Percentiles rank a stretch among this genome's conserved stretches.
These are phyloP conservation scores for Pleurotus djamor DNA, from an alignment of 768 basidiomycete genomes.

Conservation along the genomic window DNA sequence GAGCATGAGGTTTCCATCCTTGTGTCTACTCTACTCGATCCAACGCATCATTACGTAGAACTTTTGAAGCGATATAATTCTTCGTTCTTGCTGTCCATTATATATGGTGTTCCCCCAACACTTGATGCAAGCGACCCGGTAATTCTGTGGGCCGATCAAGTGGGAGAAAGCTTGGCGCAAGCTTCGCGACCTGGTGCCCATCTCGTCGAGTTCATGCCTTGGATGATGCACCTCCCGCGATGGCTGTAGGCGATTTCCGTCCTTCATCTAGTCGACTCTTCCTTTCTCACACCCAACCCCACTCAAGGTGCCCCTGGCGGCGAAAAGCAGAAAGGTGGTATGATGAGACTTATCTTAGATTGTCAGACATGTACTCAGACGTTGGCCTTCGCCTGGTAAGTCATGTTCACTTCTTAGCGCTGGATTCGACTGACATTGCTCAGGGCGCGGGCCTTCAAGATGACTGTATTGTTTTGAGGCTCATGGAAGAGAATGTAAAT, in stretches of 20 bases:
- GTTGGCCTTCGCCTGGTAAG: background rate
- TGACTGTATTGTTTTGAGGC: background rate
- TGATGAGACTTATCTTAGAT: constrained; percentile 3
- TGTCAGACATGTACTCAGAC: background rate
- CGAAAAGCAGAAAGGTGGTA: background rate
- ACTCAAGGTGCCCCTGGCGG: background rate
- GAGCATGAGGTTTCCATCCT: background rate
- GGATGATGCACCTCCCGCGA: constrained; percentile 20
- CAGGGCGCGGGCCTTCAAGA: background rate
- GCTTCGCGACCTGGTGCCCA: constrained; percentile 30
- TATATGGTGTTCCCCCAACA: constrained; percentile 10
- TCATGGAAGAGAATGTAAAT: background rate
- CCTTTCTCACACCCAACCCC: background rate
- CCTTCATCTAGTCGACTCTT: background rate
- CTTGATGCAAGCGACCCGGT: constrained; percentile 9
- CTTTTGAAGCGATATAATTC: background rate
- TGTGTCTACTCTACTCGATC: constrained; percentile 1
- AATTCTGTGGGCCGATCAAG: constrained; percentile 17
- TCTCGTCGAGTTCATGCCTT: constrained; percentile 30
- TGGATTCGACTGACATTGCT: background rate
- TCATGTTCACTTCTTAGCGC: background rate
- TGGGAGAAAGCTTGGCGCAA: constrained; percentile 12
- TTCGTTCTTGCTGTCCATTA: constrained; percentile 11
- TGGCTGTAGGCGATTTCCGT: background rate
- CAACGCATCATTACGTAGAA: background rate